A percentile compares a stretch with the other conserved stretches of the same genome.
These are phyloP conservation scores for Phytopythium sindhum DNA, from an alignment of 352 stramenopile species.

Conservation along the genomic window DNA sequence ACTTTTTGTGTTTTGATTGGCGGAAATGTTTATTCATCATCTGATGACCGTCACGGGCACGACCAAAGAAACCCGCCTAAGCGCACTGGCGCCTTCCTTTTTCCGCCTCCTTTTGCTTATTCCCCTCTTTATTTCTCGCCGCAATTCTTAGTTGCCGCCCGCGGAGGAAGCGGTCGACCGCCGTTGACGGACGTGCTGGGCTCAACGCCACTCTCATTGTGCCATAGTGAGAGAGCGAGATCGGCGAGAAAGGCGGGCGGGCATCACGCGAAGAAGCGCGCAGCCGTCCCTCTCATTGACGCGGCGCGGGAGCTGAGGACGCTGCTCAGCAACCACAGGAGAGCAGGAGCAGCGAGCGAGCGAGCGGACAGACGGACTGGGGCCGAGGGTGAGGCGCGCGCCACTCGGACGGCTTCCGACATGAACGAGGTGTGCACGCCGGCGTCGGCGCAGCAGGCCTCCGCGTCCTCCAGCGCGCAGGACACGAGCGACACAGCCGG, in stretches of 20 bases:
- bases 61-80: background rate
- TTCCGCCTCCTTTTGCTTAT: background rate
- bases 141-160: background rate
- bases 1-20: background rate
- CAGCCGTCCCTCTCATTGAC: background rate
- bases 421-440: conserved; percentile 21
- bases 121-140: background rate
- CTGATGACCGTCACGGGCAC: background rate
- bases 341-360: background rate
- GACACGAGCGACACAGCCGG: conserved; percentile 20
- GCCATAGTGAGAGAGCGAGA: background rate
- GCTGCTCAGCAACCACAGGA: background rate
- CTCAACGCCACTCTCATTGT: background rate
- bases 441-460: conserved; percentile 12
- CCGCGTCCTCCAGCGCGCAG: conserved; percentile 12
- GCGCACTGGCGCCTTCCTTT: background rate
- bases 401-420: background rate
- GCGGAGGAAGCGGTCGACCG: no score
- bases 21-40: background rate
- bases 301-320: background rate
- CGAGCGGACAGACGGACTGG: background rate
- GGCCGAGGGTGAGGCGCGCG: background rate
- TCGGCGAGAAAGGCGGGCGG: background rate
- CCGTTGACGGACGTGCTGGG: background rate
- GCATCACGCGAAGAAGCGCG: background rate